Percentiles rank a stretch among this genome's conserved stretches.
Evolutionary conservation across 257 asterid species (phyloP).

Genomic region (Fraxinus americana): DNA sequence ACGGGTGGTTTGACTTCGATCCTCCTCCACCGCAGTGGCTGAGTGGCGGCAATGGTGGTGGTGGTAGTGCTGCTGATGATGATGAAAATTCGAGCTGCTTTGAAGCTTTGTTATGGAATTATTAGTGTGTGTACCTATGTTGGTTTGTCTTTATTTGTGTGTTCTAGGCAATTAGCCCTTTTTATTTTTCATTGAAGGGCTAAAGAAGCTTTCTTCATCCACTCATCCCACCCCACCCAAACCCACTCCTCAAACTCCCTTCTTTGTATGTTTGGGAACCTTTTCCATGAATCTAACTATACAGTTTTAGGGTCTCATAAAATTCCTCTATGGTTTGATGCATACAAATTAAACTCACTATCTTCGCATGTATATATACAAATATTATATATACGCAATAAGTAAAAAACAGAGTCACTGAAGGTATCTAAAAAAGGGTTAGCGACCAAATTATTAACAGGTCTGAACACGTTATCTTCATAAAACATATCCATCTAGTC

Average conservation of each 20-base stretch:
- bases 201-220: neutral
- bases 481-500: too few species aligned
- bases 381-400: too few species aligned
- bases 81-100: constrained; percentile 21
- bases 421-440: too few species aligned
- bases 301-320: neutral
- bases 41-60: constrained; percentile 10
- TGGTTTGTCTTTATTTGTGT: neutral
- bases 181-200: neutral
- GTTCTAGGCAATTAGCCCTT: neutral
- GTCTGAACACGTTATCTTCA: too few species aligned
- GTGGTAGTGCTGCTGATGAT: neutral
- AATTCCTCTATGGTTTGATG: too few species aligned
- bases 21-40: constrained; percentile 25
- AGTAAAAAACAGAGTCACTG: too few species aligned
- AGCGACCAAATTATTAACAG: too few species aligned
- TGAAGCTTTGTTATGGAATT: constrained; percentile 39
- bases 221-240: neutral
- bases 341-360: neutral
- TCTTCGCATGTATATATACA: too few species aligned
- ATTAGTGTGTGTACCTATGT: constrained; percentile 1
- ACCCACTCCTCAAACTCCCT: neutral
- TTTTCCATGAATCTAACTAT: neutral
- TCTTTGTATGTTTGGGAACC: neutral
- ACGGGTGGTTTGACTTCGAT: constrained; percentile 21